Percentiles rank a stretch among this genome's conserved stretches.
Evolutionary conservation across 805 yeast genomes (phyloP).

Genomic region (Cyberlindnera meyerae): DNA sequence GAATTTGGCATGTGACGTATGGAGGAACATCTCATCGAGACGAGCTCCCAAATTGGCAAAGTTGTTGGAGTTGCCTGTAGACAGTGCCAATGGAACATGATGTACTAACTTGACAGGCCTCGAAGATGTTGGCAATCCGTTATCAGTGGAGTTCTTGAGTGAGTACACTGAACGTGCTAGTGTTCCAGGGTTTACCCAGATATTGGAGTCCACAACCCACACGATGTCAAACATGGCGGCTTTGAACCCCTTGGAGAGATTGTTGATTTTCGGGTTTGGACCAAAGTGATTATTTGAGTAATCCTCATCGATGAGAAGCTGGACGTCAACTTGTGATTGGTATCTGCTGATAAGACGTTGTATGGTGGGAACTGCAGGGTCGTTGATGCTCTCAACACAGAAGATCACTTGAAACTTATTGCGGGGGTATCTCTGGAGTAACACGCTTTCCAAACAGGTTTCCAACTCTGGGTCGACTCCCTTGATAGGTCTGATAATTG

Average conservation of each 20-base stretch:
- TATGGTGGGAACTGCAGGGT: constrained; percentile 62
- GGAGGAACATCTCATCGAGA: constrained; percentile 79
- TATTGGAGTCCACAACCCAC: constrained; percentile 86
- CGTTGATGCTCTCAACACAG: constrained; percentile 62
- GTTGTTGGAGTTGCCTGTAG: constrained; percentile 24
- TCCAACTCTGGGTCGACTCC: constrained; percentile 77
- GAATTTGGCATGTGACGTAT: constrained; percentile 82
- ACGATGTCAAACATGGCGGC: constrained; percentile 65
- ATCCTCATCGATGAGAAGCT: constrained; percentile 48
- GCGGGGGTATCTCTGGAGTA: constrained; percentile 61
- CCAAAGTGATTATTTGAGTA: constrained; percentile 49
- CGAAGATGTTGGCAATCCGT: constrained; percentile 35
- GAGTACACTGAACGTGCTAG: constrained; percentile 59
- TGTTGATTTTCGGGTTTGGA: constrained; percentile 87
- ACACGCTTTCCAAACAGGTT: constrained; percentile 61
- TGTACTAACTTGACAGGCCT: constrained; percentile 66
- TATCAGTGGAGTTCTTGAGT: constrained; percentile 43
- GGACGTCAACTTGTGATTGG: constrained; percentile 49
- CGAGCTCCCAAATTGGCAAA: constrained; percentile 46
- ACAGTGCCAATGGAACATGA: constrained; percentile 69
- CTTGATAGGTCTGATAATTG: constrained; percentile 76
- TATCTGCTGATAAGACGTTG: constrained; percentile 44
- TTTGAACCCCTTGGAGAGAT: constrained; percentile 73
- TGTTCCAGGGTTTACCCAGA: constrained; percentile 66
- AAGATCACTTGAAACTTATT: constrained; percentile 63